Evolutionary conservation across 1,139 yeast genomes (phyloP).

Genomic region (Candida freyschussii): DNA sequence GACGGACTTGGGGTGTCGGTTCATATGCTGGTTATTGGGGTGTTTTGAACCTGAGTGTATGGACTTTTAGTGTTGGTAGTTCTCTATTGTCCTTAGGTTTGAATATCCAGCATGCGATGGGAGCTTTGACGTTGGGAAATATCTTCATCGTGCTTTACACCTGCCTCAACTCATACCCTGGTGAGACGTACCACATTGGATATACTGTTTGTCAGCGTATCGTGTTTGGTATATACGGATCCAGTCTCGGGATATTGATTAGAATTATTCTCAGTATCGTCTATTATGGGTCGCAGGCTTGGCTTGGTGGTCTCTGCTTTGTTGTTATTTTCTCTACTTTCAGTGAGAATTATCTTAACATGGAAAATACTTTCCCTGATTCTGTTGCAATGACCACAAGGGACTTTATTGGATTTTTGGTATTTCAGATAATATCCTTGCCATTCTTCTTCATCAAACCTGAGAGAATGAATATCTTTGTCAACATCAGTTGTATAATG

Average conservation of each 20-base stretch:
- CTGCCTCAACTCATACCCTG: conserved; percentile 27
- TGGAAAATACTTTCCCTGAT: conserved; percentile 33
- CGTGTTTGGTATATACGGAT: conserved; percentile 32
- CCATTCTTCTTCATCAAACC: conserved; percentile 27
- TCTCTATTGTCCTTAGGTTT: conserved; percentile 29
- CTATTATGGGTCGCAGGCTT: conserved; percentile 31
- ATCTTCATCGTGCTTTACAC: conserved; percentile 26
- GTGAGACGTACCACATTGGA: conserved; percentile 29
- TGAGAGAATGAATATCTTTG: conserved; percentile 26
- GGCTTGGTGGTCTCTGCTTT: conserved; percentile 34
- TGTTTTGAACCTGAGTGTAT: conserved; percentile 27
- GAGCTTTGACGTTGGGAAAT: conserved; percentile 31
- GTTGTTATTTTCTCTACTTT: conserved; percentile 29
- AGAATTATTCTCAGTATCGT: conserved; percentile 34
- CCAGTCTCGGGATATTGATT: conserved; percentile 31
- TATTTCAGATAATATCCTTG: conserved; percentile 27
- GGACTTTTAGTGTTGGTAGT: conserved; percentile 30
- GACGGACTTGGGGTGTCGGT: conserved; percentile 31
- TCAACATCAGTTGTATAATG: conserved; percentile 27
- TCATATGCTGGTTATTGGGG: conserved; percentile 31
- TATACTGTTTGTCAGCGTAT: conserved; percentile 30
- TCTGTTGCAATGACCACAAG: conserved; percentile 31
- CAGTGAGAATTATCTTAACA: conserved; percentile 28
- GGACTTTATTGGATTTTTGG: conserved; percentile 30
- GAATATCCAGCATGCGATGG: conserved; percentile 32